Percentiles rank a stretch among this genome's conserved stretches.
phyloP scores from a whole-genome alignment of 371 early-diverging fungal genomes.

The Mortierella sp. region DNA sequence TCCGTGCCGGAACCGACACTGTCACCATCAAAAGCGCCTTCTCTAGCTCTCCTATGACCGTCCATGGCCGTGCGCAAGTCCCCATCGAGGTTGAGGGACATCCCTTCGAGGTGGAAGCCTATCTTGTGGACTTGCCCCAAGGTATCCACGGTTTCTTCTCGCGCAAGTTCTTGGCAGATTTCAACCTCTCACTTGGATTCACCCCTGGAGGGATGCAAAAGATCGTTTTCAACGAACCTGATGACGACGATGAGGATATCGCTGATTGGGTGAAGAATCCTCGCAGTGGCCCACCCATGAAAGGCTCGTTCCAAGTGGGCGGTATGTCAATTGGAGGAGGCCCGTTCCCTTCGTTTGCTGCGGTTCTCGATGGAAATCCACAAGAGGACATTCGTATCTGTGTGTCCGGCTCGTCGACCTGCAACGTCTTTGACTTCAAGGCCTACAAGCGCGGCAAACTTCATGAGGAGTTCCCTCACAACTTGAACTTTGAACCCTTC shows the following conservation, averaged over 20 bases:
- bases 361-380: slow-evolving; percentile 2
- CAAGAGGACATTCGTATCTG: neutral
- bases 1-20: neutral
- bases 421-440: slow-evolving; percentile 3
- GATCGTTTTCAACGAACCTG: too few relatives aligned
- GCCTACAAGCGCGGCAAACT: slow-evolving; percentile 13
- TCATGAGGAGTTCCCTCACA: slow-evolving; percentile 6
- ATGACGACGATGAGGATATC: too few relatives aligned
- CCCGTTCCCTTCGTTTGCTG: too few relatives aligned
- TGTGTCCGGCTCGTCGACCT: slow-evolving; percentile 4
- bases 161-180: neutral
- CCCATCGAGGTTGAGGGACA: neutral
- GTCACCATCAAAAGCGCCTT: neutral
- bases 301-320: too few relatives aligned
- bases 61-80: neutral
- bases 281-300: too few relatives aligned
- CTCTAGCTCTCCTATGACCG: neutral
- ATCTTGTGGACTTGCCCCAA: slow-evolving; percentile 3
- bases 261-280: too few relatives aligned
- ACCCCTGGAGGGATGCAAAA: too few relatives aligned
- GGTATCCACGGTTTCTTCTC: neutral
- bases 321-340: too few relatives aligned
- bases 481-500: neutral
- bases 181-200: neutral
- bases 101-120: neutral